These are phyloP conservation scores for Helotiales sp. DNA, from an alignment of 2,329 filamentous ascomycete species.

Conservation along the genomic window DNA sequence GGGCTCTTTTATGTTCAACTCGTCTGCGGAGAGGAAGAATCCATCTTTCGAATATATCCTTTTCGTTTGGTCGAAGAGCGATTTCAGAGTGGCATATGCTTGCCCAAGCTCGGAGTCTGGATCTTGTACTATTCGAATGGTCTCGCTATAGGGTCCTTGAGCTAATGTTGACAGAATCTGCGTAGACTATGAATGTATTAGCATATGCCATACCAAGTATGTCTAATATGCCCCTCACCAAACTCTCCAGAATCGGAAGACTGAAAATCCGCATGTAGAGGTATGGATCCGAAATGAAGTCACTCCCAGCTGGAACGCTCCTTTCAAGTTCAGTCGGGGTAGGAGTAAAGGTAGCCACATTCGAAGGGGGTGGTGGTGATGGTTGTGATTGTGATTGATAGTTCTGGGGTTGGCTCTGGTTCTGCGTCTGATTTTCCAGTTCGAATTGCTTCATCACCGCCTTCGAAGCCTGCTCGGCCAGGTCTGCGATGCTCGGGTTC, in stretches of 20 bases:
- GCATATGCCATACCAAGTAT: slow-evolving; percentile 5
- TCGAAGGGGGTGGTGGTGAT: not conserved
- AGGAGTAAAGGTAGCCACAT: not conserved
- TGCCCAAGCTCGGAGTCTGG: slow-evolving; percentile 61
- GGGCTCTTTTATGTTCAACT: slow-evolving; percentile 55
- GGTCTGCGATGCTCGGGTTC: slow-evolving; percentile 5
- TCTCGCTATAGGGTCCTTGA: slow-evolving; percentile 60
- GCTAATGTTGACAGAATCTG: slow-evolving; percentile 63
- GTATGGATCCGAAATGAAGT: slow-evolving; percentile 37
- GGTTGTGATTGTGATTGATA: slow-evolving; percentile 1
- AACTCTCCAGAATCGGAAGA: slow-evolving; percentile 63
- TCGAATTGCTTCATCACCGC: slow-evolving; percentile 16
- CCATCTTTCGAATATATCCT: slow-evolving; percentile 61
- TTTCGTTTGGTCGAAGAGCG: slow-evolving; percentile 66
- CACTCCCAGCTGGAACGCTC: slow-evolving; percentile 13
- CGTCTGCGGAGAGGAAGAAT: slow-evolving; percentile 57
- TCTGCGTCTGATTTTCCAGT: not conserved
- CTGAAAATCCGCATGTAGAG: slow-evolving; percentile 59
- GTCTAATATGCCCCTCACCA: slow-evolving; percentile 50
- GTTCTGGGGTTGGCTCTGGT: not conserved
- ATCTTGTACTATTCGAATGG: slow-evolving; percentile 60
- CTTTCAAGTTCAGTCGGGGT: not conserved
- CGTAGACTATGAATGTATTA: slow-evolving; percentile 51
- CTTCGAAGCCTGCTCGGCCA: slow-evolving; percentile 15
- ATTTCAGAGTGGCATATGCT: slow-evolving; percentile 65